Evolutionary conservation across 2,329 filamentous ascomycete species (phyloP).

Genomic region (Tolypocladium inflatum): DNA sequence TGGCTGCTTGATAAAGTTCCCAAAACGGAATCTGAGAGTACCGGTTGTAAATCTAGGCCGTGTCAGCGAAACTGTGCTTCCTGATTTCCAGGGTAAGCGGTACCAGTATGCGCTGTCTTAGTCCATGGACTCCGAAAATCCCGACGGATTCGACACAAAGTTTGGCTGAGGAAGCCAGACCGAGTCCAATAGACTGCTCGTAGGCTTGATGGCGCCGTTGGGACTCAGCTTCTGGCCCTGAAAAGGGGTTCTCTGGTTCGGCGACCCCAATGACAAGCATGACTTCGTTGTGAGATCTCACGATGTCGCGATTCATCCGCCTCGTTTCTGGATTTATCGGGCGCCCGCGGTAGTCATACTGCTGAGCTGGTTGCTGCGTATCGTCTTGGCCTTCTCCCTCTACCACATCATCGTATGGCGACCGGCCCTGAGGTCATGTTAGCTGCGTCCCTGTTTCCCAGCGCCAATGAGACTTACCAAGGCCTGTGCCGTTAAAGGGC

Average conservation of each 20-base stretch:
- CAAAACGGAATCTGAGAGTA: slow-evolving; percentile 40
- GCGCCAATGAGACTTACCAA: slow-evolving; percentile 29
- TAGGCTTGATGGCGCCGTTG: slow-evolving; percentile 34
- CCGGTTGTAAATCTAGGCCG: slow-evolving; percentile 38
- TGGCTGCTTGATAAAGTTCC: slow-evolving; percentile 24
- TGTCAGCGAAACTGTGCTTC: slow-evolving; percentile 5
- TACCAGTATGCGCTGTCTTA: slow-evolving; percentile 46
- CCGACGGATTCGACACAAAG: slow-evolving; percentile 29
- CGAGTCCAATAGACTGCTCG: slow-evolving; percentile 36
- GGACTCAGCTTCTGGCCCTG: slow-evolving; percentile 28
- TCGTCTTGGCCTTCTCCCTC: slow-evolving; percentile 36
- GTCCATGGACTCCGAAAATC: slow-evolving; percentile 42
- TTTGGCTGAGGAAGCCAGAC: slow-evolving; percentile 22
- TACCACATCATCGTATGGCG: slow-evolving; percentile 49
- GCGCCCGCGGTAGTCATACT: slow-evolving; percentile 46
- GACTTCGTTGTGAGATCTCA: slow-evolving; percentile 53
- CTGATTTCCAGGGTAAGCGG: slow-evolving; percentile 2
- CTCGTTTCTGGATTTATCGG: slow-evolving; percentile 46
- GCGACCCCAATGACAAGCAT: slow-evolving; percentile 55
- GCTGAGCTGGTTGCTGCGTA: slow-evolving; percentile 30
- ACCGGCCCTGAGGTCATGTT: slow-evolving; percentile 37
- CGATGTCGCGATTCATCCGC: slow-evolving; percentile 44
- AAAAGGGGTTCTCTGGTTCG: slow-evolving; percentile 40
- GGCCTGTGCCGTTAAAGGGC: slow-evolving; percentile 46
- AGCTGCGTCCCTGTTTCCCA: not conserved